These are phyloP conservation scores for Pyrrhoderma lamaoense DNA, from an alignment of 1,284 basidiomycete species.

Conservation along the genomic window DNA sequence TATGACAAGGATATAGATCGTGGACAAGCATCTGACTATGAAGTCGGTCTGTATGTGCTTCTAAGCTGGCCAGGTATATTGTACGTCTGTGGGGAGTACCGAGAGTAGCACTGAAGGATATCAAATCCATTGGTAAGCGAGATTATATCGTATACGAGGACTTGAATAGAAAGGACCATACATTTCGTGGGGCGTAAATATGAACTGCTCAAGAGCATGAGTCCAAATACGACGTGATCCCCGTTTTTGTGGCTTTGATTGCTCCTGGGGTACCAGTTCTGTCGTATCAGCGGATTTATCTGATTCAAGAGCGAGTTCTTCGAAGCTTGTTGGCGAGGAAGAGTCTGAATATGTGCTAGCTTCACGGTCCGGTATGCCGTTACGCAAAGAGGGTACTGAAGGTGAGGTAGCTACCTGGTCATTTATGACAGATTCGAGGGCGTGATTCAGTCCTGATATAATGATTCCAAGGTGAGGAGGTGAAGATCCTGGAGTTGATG, in stretches of 20 bases:
- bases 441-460: too few relatives aligned
- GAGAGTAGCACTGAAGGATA: slow-evolving; percentile 43
- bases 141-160: not conserved
- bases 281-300: too few relatives aligned
- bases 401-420: too few relatives aligned
- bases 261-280: too few relatives aligned
- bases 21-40: slow-evolving; percentile 45
- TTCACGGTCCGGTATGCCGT: too few relatives aligned
- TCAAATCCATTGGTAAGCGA: not conserved
- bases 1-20: slow-evolving; percentile 46
- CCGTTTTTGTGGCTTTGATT: slow-evolving; percentile 34
- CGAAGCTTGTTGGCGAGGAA: too few relatives aligned
- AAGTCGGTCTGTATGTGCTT: slow-evolving; percentile 51
- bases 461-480: too few relatives aligned
- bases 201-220: slow-evolving; percentile 60
- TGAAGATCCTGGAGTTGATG: too few relatives aligned
- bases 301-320: too few relatives aligned
- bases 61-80: slow-evolving; percentile 33
- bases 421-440: too few relatives aligned
- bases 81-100: slow-evolving; percentile 40
- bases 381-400: too few relatives aligned
- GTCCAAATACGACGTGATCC: slow-evolving; percentile 66
- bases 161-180: slow-evolving; percentile 28
- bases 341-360: too few relatives aligned
- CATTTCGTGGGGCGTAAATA: slow-evolving; percentile 63